These are phyloP conservation scores for Eucalyptus polyanthemos DNA, from an alignment of 345 rosid genomes.

Conservation along the genomic window DNA sequence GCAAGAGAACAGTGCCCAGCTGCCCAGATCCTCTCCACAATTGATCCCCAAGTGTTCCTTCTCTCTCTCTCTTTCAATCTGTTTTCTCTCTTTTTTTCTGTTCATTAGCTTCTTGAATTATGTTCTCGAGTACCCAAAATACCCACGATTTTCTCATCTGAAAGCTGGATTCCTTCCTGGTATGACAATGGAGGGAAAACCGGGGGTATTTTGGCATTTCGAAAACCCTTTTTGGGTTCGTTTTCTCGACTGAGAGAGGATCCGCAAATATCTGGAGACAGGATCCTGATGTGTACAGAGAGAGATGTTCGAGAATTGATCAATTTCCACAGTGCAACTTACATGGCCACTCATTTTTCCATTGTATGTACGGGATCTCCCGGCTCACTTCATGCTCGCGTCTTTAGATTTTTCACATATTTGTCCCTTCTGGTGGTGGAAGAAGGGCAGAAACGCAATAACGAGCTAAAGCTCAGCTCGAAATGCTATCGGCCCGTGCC, in stretches of 20 bases:
- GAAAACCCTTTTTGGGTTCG: not conserved
- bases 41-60: not conserved
- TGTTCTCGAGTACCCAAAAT: not conserved
- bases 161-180: not conserved
- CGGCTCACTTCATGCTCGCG: not conserved
- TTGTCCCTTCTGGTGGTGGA: not conserved
- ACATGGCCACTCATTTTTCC: not conserved
- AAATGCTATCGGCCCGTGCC: not conserved
- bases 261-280: not conserved
- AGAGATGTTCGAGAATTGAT: not conserved
- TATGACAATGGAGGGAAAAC: not conserved
- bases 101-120: not conserved
- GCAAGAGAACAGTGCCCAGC: slow-evolving; percentile 6
- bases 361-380: not conserved
- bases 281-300: not conserved
- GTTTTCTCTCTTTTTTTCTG: not conserved
- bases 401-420: not conserved
- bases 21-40: slow-evolving; percentile 16
- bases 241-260: not conserved
- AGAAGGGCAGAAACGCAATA: not conserved
- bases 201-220: slow-evolving; percentile 1
- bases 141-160: slow-evolving; percentile 3
- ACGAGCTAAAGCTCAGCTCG: not conserved
- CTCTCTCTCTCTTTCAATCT: not conserved
- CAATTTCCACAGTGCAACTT: not conserved